Evolutionary conservation across 805 yeast species (phyloP), one percentile per base, ranked within the genome.

Genomic region (Brettanomyces sp.): DNA sequence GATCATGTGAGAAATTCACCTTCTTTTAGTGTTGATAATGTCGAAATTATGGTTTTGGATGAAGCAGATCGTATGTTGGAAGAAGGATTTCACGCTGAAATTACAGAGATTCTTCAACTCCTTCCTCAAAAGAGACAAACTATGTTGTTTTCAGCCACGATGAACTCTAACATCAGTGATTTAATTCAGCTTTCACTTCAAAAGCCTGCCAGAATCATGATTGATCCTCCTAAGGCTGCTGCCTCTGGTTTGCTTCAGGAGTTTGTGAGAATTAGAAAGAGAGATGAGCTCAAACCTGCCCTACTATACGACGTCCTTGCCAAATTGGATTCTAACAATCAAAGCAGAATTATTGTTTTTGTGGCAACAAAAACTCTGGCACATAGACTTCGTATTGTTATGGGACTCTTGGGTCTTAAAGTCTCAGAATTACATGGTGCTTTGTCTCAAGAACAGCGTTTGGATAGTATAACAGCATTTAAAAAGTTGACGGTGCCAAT

Each of bases 11-110:
- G 98, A 61, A 93, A 93, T 68, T 90, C 98, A 5, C 88, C 96
- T 7, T 83, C 93, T 44, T 93, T 93, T 63, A 79, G 80, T 42
- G 95, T 89, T 42, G 98, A 93, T 54, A 74, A 81, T 33, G 93
- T 93, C 43, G 99, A 93, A 68, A 85, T 93, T 45, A 71, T 93
- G 56, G 95, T 93, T 30, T 75, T 93, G 55, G 99, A 93, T 70
- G 99, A 93, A 71, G 99, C 99, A 49, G 99, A 93, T 74, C 81
- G 99, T 70, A 93, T 93, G 98, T 75, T 93, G 56, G 99, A 93
- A 63, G 99, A 93, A 67, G 99, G 99, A 60, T 93, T 93, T 78
- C 96, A 90, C 66, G 87, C 81, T 45, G 99, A 93, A 66, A 72
- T 93, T 54, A 83, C 88, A 18, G 99, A 93, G 63, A 91, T 93